Evolutionary conservation across 352 stramenopile species (phyloP).

Genomic region (Pythium phragmitis): DNA sequence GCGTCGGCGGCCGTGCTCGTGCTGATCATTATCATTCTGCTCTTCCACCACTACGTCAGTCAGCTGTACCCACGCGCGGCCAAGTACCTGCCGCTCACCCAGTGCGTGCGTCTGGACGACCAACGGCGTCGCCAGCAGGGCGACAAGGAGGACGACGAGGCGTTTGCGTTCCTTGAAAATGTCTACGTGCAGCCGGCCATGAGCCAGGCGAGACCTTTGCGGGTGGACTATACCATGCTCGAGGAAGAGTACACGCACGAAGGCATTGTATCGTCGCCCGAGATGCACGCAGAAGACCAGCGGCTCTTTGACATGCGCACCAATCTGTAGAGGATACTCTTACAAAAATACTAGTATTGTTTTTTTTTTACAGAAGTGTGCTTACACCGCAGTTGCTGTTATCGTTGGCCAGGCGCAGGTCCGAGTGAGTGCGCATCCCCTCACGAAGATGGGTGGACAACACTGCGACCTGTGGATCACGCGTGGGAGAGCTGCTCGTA

Average conservation of each 20-base stretch:
- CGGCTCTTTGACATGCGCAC: slow-evolving; percentile 36
- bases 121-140: slow-evolving; percentile 27
- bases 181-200: slow-evolving; percentile 76
- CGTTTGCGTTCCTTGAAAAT: slow-evolving; percentile 65
- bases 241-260: slow-evolving; percentile 33
- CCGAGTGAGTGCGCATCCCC: too few relatives aligned
- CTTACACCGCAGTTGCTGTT: too few relatives aligned
- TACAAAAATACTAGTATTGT: not conserved
- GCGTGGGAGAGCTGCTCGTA: too few relatives aligned
- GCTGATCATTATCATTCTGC: slow-evolving; percentile 43
- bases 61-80: slow-evolving; percentile 54
- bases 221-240: slow-evolving; percentile 63
- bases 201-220: slow-evolving; percentile 46
- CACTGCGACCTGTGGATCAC: too few relatives aligned
- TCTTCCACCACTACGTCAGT: slow-evolving; percentile 66
- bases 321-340: slow-evolving; percentile 6
- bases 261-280: slow-evolving; percentile 38
- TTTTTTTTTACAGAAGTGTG: not conserved
- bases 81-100: slow-evolving; percentile 56
- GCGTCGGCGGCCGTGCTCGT: slow-evolving; percentile 25
- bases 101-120: slow-evolving; percentile 58
- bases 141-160: slow-evolving; percentile 28
- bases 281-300: slow-evolving; percentile 45
- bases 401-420: too few relatives aligned
- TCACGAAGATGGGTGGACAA: too few relatives aligned